Conservation (phyloP, 73 alveolate species). For the Paramecium sonneborni region DNA sequence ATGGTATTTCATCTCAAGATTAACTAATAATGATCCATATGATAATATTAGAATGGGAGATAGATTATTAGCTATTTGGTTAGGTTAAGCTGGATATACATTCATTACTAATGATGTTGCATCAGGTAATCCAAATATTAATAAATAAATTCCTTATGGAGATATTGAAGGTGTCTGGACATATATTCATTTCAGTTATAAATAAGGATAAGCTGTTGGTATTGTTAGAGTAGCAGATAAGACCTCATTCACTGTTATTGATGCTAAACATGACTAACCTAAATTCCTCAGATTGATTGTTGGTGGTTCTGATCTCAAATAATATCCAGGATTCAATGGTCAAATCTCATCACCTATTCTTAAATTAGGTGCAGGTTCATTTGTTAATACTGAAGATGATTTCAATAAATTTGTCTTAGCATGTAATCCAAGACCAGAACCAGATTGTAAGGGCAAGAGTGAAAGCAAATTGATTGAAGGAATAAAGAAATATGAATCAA, state of each 20-base stretch:
- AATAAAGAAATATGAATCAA: slow-evolving; percentile 24
- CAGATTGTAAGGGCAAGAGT: slow-evolving; percentile 5
- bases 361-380: slow-evolving; percentile 49
- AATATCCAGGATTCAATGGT: slow-evolving; percentile 53
- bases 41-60: slow-evolving; percentile 52
- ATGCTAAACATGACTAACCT: slow-evolving; percentile 7
- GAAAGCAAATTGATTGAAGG: slow-evolving; percentile 20
- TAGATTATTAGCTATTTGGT: slow-evolving; percentile 52
- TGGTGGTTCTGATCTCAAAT: slow-evolving; percentile 35
- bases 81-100: slow-evolving; percentile 34
- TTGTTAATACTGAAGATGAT: not conserved
- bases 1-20: slow-evolving; percentile 54
- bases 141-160: slow-evolving; percentile 5
- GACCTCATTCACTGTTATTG: not conserved
- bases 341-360: slow-evolving; percentile 22
- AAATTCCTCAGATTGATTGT: slow-evolving; percentile 39
- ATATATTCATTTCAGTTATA: slow-evolving; percentile 48
- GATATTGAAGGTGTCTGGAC: slow-evolving; percentile 60
- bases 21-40: slow-evolving; percentile 49
- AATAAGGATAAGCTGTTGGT: slow-evolving; percentile 47
- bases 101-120: slow-evolving; percentile 23
- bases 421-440: slow-evolving; percentile 34
- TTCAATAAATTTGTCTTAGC: slow-evolving; percentile 18
- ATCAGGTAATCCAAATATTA: slow-evolving; percentile 43
- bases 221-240: not conserved